Base-by-base conservation (phyloP, 1,284 basidiomycete genomes). In the Agaricales sp. region DNA sequence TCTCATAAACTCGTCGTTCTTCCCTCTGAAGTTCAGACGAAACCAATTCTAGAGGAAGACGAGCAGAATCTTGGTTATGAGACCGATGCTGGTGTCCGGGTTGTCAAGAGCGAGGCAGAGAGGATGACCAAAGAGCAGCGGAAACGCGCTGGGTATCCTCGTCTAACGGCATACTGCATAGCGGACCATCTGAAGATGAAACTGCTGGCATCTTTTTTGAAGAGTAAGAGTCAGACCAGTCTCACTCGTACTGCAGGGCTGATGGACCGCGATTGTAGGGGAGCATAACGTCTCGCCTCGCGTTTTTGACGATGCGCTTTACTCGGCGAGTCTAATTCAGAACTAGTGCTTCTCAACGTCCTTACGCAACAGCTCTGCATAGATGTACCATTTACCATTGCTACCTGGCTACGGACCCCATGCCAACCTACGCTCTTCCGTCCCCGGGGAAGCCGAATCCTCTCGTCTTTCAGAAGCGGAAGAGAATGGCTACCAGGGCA, bases 201-300 rank as follows among this genome's bases (percentile, higher is more conserved):
- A 62, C 66, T 87, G 1, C 66, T 93, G 18, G 75, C 82, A 4
- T 82, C 83, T 3, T 96, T 94, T 59, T 63, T 96, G 61, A 93
- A 93, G 63, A 73, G 93, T 41, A 41, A 41, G 39, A 41, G 8
- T 6, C 26, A 30, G 6, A 30, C 6, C 6, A 14, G 6, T 6
- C 26, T 30, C 14, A 30, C 6, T 30, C 6, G 6, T 30, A 6
- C 14, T 30, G 6, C 26, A 6, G 14, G 18, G 8, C 39, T 11
- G 18, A 41, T 4, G 4, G 39, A 8, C 8, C 6, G 8, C 39
- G 14, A 6, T 6, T 30, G 14, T 18, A 41, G 39, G 39, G 48
- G 94, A 97, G 61, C 94, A 97, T 61, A 94, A 93, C 48, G 92
- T 95, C 8, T 74, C 77, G 1, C 92, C 93, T 0, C 74, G 93